Evolutionary conservation across 2,329 filamentous ascomycete genomes (phyloP).

Genomic region (Tolypocladium album): DNA sequence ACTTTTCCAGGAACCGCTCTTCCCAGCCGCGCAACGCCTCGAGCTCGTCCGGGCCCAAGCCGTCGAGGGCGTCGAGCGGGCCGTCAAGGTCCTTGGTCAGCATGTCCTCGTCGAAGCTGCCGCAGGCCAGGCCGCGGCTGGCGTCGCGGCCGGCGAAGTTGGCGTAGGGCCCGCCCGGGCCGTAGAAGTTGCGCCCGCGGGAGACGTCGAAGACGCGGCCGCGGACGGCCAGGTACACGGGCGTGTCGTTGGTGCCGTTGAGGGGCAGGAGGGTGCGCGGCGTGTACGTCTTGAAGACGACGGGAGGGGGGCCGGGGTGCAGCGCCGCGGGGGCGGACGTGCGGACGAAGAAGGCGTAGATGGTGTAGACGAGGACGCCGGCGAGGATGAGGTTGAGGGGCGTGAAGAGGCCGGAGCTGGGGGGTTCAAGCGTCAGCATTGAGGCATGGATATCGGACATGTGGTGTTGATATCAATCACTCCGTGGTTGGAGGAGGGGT

Average conservation of each 20-base stretch:
- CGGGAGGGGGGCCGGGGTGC: slow-evolving; percentile 42
- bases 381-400: slow-evolving; percentile 54
- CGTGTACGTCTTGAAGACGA: slow-evolving; percentile 60
- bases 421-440: neutral
- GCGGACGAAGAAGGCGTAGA: slow-evolving; percentile 42
- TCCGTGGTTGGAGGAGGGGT: neutral
- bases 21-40: slow-evolving; percentile 87
- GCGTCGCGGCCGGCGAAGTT: slow-evolving; percentile 96
- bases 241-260: slow-evolving; percentile 63
- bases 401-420: slow-evolving; percentile 38
- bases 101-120: slow-evolving; percentile 93
- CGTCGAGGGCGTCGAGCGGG: slow-evolving; percentile 66
- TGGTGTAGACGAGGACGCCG: slow-evolving; percentile 43
- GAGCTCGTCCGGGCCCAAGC: slow-evolving; percentile 62
- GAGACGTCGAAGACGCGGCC: slow-evolving; percentile 88
- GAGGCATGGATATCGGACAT: neutral
- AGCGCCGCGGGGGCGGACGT: slow-evolving; percentile 35
- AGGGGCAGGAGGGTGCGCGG: slow-evolving; percentile 74
- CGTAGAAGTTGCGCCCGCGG: slow-evolving; percentile 85
- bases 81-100: slow-evolving; percentile 82
- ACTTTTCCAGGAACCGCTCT: slow-evolving; percentile 87
- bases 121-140: slow-evolving; percentile 73
- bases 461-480: no score
- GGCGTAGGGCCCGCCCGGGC: slow-evolving; percentile 85
- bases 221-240: slow-evolving; percentile 85